Percentiles rank a stretch among this genome's conserved stretches.
phyloP scores from a whole-genome alignment of 176 grass and related monocot species.

The Eleusine indica region DNA sequence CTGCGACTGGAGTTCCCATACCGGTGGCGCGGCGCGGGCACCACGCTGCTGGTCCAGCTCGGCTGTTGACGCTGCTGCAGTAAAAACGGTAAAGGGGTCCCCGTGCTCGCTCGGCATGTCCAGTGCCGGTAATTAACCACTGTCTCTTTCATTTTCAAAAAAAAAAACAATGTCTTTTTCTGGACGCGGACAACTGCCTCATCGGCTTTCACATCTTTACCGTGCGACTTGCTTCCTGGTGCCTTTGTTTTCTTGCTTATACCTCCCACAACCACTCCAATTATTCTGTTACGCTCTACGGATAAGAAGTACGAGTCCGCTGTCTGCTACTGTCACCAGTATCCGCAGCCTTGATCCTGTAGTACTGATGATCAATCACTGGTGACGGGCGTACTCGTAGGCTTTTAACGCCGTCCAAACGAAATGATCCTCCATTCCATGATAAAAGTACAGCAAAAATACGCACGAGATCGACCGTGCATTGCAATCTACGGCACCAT shows the following conservation, averaged over 20 bases:
- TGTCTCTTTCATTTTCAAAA: too few species aligned
- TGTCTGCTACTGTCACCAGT: not conserved
- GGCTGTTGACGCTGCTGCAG: not conserved
- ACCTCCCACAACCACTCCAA: too few species aligned
- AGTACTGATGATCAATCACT: not conserved
- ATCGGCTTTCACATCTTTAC: not conserved
- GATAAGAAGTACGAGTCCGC: not conserved
- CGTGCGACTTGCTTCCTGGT: not conserved
- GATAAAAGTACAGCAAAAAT: not conserved
- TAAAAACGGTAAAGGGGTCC: conserved; percentile 6
- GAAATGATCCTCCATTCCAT: conserved; percentile 5
- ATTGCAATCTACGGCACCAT: conserved; percentile 23
- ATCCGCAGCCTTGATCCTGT: not conserved
- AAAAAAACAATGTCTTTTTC: too few species aligned
- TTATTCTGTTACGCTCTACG: not conserved
- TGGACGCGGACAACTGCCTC: not conserved
- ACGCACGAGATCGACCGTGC: conserved; percentile 11
- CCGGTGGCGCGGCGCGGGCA: not conserved
- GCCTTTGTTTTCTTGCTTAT: too few species aligned
- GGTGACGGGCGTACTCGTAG: not conserved
- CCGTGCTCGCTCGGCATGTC: not conserved
- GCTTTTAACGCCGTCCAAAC: conserved; percentile 12
- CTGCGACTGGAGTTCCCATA: not conserved
- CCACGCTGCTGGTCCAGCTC: not conserved
- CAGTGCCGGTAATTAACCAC: not conserved